These are phyloP conservation scores for Neocallimastix lanati DNA, from an alignment of 192 early-diverging fungal species.

Conservation along the genomic window DNA sequence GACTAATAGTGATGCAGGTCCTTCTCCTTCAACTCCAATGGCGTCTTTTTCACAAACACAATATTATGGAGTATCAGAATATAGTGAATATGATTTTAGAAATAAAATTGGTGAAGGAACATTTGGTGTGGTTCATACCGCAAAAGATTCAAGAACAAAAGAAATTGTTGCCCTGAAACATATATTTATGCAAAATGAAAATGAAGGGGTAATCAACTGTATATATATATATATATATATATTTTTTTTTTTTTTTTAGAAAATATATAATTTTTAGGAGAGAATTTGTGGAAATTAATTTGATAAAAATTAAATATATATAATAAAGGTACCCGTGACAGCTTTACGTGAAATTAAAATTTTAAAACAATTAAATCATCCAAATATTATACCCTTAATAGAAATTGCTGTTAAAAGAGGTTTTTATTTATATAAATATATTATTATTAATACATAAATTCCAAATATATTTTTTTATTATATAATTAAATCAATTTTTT, in stretches of 20 bases:
- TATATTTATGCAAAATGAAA: slow-evolving; percentile 90
- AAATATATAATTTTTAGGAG: too few species aligned
- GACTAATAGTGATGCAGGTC: not conserved
- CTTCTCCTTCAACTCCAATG: not conserved
- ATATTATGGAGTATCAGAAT: not conserved
- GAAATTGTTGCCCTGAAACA: slow-evolving; percentile 72
- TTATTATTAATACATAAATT: too few species aligned
- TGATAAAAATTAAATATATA: not conserved
- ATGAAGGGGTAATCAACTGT: slow-evolving; percentile 55
- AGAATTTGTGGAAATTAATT: too few species aligned
- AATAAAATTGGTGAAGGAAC: slow-evolving; percentile 92
- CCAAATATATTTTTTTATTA: too few species aligned
- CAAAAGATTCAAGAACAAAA: slow-evolving; percentile 44
- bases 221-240: too few species aligned
- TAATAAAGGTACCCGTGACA: slow-evolving; percentile 59
- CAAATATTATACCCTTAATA: slow-evolving; percentile 53
- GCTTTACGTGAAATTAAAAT: slow-evolving; percentile 93
- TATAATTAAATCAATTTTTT: too few species aligned
- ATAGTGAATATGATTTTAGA: slow-evolving; percentile 57
- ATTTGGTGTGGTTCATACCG: slow-evolving; percentile 91
- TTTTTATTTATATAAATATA: too few species aligned
- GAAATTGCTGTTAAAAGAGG: slow-evolving; percentile 59
- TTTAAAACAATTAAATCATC: slow-evolving; percentile 63
- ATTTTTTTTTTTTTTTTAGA: too few species aligned
- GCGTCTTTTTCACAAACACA: not conserved